Percentiles rank a stretch among this genome's conserved stretches.
These are phyloP conservation scores for Calonectria hawksworthii DNA, from an alignment of 2,329 filamentous ascomycete genomes.

Conservation along the genomic window DNA sequence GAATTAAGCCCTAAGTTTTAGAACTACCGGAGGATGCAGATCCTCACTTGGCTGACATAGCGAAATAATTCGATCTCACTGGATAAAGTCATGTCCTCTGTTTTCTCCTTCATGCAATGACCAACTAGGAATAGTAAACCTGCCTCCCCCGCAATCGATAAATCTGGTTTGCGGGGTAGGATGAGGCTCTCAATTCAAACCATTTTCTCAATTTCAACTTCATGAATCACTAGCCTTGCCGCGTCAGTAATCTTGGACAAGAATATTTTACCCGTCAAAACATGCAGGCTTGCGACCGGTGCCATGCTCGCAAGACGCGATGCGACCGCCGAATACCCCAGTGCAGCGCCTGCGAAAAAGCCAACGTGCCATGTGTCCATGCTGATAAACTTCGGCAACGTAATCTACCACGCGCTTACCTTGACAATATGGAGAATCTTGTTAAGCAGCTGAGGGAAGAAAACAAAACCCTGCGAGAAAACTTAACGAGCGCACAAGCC, in stretches of 20 bases:
- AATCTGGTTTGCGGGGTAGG: neutral
- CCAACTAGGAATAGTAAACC: neutral
- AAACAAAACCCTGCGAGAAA: constrained; percentile 12
- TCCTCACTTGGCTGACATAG: neutral
- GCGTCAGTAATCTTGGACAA: neutral
- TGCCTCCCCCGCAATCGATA: neutral
- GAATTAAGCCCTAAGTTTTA: neutral
- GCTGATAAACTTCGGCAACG: constrained; percentile 27
- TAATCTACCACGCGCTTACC: constrained; percentile 19
- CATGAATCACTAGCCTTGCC: neutral
- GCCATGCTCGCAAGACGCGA: constrained; percentile 25
- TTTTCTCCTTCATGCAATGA: neutral
- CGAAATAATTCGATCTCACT: neutral
- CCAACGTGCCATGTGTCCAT: constrained; percentile 16
- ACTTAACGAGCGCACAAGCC: constrained; percentile 2
- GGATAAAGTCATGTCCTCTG: neutral
- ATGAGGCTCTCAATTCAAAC: neutral
- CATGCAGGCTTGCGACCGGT: constrained; percentile 29
- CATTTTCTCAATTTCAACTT: neutral
- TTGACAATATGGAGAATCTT: constrained; percentile 18
- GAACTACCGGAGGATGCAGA: neutral
- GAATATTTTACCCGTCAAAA: neutral
- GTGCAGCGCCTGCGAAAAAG: constrained; percentile 25
- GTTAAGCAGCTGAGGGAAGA: constrained; percentile 13
- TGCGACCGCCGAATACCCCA: constrained; percentile 27